phyloP scores from a whole-genome alignment of 305 asterid genomes.

The Striga hermonthica region DNA sequence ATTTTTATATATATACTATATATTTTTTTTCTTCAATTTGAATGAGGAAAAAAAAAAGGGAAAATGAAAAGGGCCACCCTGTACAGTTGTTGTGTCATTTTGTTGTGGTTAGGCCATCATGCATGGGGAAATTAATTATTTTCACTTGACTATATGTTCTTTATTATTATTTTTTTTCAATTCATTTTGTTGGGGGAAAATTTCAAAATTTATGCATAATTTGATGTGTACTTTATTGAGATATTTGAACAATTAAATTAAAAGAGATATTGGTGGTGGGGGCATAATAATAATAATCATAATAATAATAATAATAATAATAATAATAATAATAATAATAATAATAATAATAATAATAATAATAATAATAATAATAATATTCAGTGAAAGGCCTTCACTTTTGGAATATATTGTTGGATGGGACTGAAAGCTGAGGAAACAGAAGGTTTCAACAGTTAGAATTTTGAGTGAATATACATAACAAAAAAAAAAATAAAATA shows the following conservation, averaged over 20 bases:
- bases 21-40: neutral
- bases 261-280: neutral
- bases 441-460: conserved; percentile 39
- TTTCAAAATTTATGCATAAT: neutral
- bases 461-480: neutral
- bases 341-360: no score
- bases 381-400: neutral
- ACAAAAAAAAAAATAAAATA: no score
- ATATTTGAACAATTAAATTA: neutral
- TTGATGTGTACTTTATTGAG: neutral
- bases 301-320: no score
- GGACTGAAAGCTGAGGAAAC: conserved; percentile 46
- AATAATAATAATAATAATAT: no score
- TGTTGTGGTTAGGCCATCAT: conserved; percentile 26
- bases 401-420: conserved; percentile 37
- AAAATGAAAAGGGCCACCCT: neutral
- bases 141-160: conserved; percentile 3
- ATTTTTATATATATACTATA: no score
- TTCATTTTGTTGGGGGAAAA: no score
- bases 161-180: neutral
- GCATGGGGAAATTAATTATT: conserved; percentile 27
- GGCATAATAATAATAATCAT: no score
- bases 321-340: no score
- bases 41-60: neutral
- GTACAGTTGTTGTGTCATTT: neutral